These are phyloP conservation scores for Paramecium tetraurelia DNA, from an alignment of 73 alveolate species.

Conservation along the genomic window DNA sequence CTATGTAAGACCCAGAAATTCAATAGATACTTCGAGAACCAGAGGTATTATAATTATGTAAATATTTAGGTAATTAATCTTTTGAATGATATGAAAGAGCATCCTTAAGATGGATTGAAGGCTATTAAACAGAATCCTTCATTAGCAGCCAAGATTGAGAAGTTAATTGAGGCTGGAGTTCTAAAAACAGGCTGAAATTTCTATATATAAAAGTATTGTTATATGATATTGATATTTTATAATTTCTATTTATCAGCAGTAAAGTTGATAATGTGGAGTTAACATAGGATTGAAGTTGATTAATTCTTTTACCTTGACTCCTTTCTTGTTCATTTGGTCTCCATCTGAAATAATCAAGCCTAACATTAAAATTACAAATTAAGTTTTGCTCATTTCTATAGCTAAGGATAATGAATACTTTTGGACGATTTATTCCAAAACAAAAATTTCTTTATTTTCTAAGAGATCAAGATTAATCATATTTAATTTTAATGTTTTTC, in stretches of 20 bases:
- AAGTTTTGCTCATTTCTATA: background rate
- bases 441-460: background rate
- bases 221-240: background rate
- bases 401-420: background rate
- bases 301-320: background rate
- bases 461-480: background rate
- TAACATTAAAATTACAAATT: background rate
- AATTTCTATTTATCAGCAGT: background rate
- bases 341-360: background rate
- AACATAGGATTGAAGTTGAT: background rate
- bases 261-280: background rate
- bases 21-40: conserved; percentile 88
- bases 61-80: conserved; percentile 62
- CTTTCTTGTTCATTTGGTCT: background rate
- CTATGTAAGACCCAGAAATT: conserved; percentile 99
- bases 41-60: conserved; percentile 74
- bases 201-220: background rate
- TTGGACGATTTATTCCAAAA: background rate
- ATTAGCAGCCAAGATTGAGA: conserved; percentile 88
- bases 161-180: conserved; percentile 97
- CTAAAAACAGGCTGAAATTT: conserved; percentile 79
- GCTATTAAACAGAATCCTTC: conserved; percentile 86
- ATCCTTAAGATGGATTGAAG: conserved; percentile 80
- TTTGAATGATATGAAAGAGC: conserved; percentile 69
- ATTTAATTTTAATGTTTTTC: background rate